Conservation (phyloP, 2,329 filamentous ascomycete genomes). For the Cordyceps cateniannulata region DNA sequence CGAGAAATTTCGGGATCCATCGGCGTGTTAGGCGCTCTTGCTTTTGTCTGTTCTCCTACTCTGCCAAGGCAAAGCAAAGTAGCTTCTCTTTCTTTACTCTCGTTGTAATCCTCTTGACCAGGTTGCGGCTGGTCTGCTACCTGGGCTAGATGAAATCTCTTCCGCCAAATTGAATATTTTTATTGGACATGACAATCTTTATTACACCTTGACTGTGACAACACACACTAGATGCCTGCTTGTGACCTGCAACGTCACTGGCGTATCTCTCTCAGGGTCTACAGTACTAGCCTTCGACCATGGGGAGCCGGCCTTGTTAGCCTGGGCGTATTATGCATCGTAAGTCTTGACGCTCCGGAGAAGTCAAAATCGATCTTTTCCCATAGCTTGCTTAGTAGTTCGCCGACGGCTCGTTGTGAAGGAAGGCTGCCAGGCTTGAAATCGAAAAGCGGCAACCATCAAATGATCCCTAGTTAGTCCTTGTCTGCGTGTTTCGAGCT, state of each 20-base stretch:
- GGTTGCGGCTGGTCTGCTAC: constrained; percentile 10
- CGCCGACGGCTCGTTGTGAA: neutral
- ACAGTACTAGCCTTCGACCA: too few species aligned
- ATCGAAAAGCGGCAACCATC: too few species aligned
- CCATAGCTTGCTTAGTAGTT: neutral
- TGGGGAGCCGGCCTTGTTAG: too few species aligned
- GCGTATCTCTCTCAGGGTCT: too few species aligned
- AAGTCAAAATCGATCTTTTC: neutral
- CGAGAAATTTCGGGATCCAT: constrained; percentile 17
- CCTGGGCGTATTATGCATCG: too few species aligned
- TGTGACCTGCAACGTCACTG: neutral
- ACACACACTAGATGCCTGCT: neutral
- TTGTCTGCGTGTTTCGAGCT: neutral
- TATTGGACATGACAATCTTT: neutral
- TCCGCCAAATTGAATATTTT: constrained; percentile 11
- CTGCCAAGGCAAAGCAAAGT: neutral
- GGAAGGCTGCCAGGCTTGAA: neutral
- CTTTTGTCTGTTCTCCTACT: constrained; percentile 17
- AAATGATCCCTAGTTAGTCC: neutral
- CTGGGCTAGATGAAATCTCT: constrained; percentile 7
- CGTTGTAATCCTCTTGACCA: constrained; percentile 13
- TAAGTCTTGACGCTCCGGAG: neutral
- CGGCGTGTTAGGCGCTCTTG: constrained; percentile 24
- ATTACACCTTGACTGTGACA: neutral
- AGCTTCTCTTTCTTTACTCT: constrained; percentile 17